Evolutionary conservation across 2,329 filamentous ascomycete genomes (phyloP).

Genomic region (Xylariaceae sp.): DNA sequence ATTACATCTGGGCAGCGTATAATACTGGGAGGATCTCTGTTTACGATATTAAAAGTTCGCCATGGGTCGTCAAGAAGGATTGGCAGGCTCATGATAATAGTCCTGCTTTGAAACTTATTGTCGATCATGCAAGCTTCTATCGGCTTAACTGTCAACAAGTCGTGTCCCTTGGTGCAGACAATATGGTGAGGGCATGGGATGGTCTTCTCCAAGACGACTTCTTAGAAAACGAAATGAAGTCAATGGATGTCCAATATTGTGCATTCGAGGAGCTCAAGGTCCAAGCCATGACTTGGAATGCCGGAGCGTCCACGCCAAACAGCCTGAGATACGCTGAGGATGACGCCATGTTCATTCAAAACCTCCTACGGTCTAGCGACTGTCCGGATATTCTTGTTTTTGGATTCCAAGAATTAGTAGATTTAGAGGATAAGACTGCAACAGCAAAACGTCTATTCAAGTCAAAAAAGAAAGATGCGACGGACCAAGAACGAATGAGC

Average conservation of each 20-base stretch:
- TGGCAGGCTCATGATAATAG: slow-evolving; percentile 85
- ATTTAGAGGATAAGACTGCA: slow-evolving; percentile 95
- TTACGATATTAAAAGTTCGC: slow-evolving; percentile 81
- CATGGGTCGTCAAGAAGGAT: slow-evolving; percentile 91
- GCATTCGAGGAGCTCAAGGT: slow-evolving; percentile 81
- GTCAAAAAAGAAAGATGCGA: slow-evolving; percentile 78
- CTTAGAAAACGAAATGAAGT: slow-evolving; percentile 90
- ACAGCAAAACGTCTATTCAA: slow-evolving; percentile 96
- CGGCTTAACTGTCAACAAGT: slow-evolving; percentile 84
- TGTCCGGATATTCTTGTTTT: slow-evolving; percentile 92
- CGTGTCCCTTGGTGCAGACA: slow-evolving; percentile 85
- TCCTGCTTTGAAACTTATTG: slow-evolving; percentile 76
- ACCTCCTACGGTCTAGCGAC: slow-evolving; percentile 76
- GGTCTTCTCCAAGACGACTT: slow-evolving; percentile 92
- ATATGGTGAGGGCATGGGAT: slow-evolving; percentile 85
- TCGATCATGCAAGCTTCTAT: slow-evolving; percentile 84
- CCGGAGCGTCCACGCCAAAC: slow-evolving; percentile 90
- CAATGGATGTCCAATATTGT: slow-evolving; percentile 81
- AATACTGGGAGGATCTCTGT: slow-evolving; percentile 94
- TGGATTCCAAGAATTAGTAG: slow-evolving; percentile 97
- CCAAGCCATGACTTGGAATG: slow-evolving; percentile 93
- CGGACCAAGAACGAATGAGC: slow-evolving; percentile 89
- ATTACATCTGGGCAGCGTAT: slow-evolving; percentile 89
- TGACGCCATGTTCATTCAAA: slow-evolving; percentile 79
- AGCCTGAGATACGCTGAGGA: slow-evolving; percentile 73